Base-by-base conservation (phyloP, 352 stramenopile genomes). In the Globisporangium okanoganense region DNA sequence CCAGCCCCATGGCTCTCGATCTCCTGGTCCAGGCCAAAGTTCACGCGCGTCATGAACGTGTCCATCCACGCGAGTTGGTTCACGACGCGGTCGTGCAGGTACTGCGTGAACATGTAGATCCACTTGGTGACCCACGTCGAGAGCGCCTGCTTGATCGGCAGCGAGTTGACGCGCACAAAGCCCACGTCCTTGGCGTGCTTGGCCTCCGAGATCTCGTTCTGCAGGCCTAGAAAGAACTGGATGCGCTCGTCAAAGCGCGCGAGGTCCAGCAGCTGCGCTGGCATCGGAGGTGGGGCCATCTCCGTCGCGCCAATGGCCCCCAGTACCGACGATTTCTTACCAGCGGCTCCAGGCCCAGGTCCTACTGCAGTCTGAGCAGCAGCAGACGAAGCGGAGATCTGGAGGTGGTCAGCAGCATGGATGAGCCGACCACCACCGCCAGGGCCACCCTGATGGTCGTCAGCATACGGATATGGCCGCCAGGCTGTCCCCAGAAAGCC, bases 111-210 rank as follows among this genome's bases (percentile, higher is more conserved):
- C 33, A 96, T 75, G 59, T 97, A 98, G 35, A 97, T 92, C 94
- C 94, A 98, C 53, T 98, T 98, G 6, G 92, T 98, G 1, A 97
- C 90, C 88, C 92, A 98, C 13, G 93, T 98, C 2, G 81, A 89
- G 29, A 98, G 75, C 18, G 93, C 91, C 53, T 98, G 93, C 65
- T 98, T 98, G 63, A 98, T 96, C n/a, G 92, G 93, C 43, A 97
- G 81, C 10, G 88, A 87, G 61, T 98, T 97, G 1, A 98, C 84
- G 20, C 88, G 86, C 47, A 98, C 71, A 62, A 97, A 98, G 2
- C 90, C 92, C 14, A 98, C 85, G 45, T 98, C 92, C 53, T 83
- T 78, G 0, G 78, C 70, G 35, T 84, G 79, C 44, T 96, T 96
- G 2, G 95, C 82, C 55, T 96, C 85, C 5, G 79, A 90, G 35